These are phyloP conservation scores for Whalleya microplaca DNA, from an alignment of 2,329 filamentous ascomycete species.

Conservation along the genomic window DNA sequence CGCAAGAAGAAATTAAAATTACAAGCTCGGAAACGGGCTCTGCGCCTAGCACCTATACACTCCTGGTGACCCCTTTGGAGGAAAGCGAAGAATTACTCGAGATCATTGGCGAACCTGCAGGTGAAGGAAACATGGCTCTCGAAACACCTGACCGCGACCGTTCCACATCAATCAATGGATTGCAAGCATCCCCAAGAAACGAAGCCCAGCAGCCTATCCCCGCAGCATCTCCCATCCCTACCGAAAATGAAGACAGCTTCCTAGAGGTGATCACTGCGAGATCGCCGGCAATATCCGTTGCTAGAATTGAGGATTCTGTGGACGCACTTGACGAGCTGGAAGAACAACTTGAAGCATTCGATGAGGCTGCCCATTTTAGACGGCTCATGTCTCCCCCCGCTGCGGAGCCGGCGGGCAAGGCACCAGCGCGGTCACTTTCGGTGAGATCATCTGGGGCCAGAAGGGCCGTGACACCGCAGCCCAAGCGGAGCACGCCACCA, in stretches of 20 bases:
- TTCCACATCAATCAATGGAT: slow-evolving; percentile 21
- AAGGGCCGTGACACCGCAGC: slow-evolving; percentile 33
- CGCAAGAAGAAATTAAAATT: slow-evolving; percentile 35
- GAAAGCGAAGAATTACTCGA: slow-evolving; percentile 29
- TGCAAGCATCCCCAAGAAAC: slow-evolving; percentile 9
- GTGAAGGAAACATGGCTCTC: slow-evolving; percentile 26
- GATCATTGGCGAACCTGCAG: slow-evolving; percentile 13
- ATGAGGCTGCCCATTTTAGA: slow-evolving; percentile 34
- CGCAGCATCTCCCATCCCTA: slow-evolving; percentile 31
- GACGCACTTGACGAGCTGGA: slow-evolving; percentile 65
- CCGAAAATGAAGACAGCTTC: slow-evolving; percentile 38
- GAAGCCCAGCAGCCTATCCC: slow-evolving; percentile 18
- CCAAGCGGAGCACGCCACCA: slow-evolving; percentile 20
- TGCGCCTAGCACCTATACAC: slow-evolving; percentile 46
- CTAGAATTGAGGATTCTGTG: slow-evolving; percentile 65
- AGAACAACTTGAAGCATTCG: slow-evolving; percentile 61
- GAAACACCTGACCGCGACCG: slow-evolving; percentile 14
- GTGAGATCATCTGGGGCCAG: slow-evolving; percentile 13
- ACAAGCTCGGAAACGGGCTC: slow-evolving; percentile 25
- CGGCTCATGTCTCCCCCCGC: slow-evolving; percentile 24
- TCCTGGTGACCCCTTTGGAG: slow-evolving; percentile 42
- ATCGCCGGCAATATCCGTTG: slow-evolving; percentile 38
- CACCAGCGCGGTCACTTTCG: slow-evolving; percentile 12
- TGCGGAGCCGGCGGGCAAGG: slow-evolving; percentile 9
- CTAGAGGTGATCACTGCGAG: slow-evolving; percentile 41